These are phyloP conservation scores for Dioscorea dumetorum DNA, from an alignment of 106 monocot genomes.

Conservation along the genomic window DNA sequence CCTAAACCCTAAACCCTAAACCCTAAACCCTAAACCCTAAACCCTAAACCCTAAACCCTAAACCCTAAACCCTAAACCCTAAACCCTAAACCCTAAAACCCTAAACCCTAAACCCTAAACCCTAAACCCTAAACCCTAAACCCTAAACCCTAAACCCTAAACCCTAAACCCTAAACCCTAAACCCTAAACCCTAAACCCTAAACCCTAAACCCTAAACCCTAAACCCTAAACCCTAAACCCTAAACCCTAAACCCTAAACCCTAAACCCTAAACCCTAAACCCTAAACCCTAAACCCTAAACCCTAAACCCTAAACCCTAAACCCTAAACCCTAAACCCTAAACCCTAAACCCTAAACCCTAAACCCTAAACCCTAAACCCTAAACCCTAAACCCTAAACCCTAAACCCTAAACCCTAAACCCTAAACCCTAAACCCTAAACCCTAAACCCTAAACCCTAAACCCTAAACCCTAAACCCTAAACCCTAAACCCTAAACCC, in stretches of 20 bases:
- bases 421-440: slow-evolving; percentile 11
- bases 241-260: no score
- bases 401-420: not conserved
- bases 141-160: slow-evolving; percentile 7
- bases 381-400: slow-evolving; percentile 1
- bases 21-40: no score
- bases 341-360: slow-evolving; percentile 2
- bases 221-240: slow-evolving; percentile 7
- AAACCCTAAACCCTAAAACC: slow-evolving; percentile 9
- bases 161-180: not conserved
- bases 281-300: not conserved
- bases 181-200: slow-evolving; percentile 7
- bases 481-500: not conserved
- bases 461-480: not conserved
- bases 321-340: slow-evolving; percentile 8
- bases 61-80: slow-evolving; percentile 4
- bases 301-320: slow-evolving; percentile 8
- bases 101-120: slow-evolving; percentile 16
- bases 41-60: no score
- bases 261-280: not conserved
- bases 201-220: slow-evolving; percentile 10
- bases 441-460: not conserved
- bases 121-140: slow-evolving; percentile 13
- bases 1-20: no score
- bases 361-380: slow-evolving; percentile 12